Base-by-base conservation (phyloP, 495 filamentous ascomycete species). In the Neurospora hispaniola region DNA sequence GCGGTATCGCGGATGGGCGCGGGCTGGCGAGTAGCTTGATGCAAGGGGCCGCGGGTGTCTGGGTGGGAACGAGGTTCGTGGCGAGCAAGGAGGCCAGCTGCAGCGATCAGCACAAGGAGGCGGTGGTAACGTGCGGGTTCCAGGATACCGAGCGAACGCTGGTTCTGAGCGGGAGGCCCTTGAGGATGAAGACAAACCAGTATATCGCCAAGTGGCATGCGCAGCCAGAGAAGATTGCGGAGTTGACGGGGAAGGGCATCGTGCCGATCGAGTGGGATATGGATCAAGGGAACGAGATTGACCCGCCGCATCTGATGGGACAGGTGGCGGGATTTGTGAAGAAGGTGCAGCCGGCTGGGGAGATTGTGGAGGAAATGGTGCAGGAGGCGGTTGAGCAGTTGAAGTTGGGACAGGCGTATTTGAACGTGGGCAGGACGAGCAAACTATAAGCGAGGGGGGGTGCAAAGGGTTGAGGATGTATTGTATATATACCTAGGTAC, bases 251-350 rank as follows among this genome's bases (percentile, higher is more conserved):
- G 41, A 84, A 86, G 77, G 94, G 94, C 3, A 79, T 96, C 40
- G 90, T 96, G 74, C 94, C 94, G 1, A 82, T 96, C 77, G 87
- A 90, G 83, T 84, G 91, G 78, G 94, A 97, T 82, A 80, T 97
- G 79, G 91, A 95, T 62, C 82, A 88, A 54, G 92, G 90, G 6
- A 86, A 84, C 23, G 93, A 96, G 73, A 82, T 96, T 44, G 93
- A 97, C 78, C 84, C 90, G 72, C 94, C 94, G 40, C 94, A 93
- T 81, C 75, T 97, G 75, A 97, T 97, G 94, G 94, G 94, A n/a
- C 93, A 96, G 84, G 94, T 97, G 18, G 91, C 93, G 0, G 95
- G 91, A 3, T 84, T 88, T 11, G 89, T 98, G 38, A 79, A 82
- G 46, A 87, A 90, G 69, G 86, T 98, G 48, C 87, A 92, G 82